A percentile compares a stretch with the other conserved stretches of the same genome.
These are phyloP conservation scores for Lactarius psammicola DNA, from an alignment of 768 basidiomycete genomes.

Conservation along the genomic window DNA sequence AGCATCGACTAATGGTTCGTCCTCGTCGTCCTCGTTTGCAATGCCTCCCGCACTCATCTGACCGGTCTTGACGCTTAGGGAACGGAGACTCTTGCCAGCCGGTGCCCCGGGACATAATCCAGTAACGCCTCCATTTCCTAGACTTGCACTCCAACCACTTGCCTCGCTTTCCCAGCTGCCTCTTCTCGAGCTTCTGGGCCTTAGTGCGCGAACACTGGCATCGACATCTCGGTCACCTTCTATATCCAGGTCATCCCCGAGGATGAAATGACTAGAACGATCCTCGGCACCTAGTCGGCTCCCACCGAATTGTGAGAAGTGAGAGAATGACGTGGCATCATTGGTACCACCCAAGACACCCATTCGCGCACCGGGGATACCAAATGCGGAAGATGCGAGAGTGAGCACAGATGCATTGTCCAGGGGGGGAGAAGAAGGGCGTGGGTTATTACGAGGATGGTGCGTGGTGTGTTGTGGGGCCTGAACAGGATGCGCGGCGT, in stretches of 20 bases:
- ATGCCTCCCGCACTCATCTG: constrained; percentile 46
- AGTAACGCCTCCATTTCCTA: constrained; percentile 49
- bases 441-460: constrained; percentile 94
- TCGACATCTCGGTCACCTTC: constrained; percentile 61
- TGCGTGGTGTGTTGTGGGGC: constrained; percentile 89
- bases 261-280: constrained; percentile 63
- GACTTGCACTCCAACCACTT: constrained; percentile 81
- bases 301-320: constrained; percentile 48
- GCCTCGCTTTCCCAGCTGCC: constrained; percentile 92
- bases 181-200: constrained; percentile 80
- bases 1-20: constrained; percentile 4
- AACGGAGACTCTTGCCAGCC: constrained; percentile 18
- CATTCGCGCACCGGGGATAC: constrained; percentile 55
- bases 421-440: constrained; percentile 84
- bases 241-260: constrained; percentile 43
- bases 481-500: constrained; percentile 50
- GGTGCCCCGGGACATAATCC: constrained; percentile 22
- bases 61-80: constrained; percentile 26
- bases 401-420: constrained; percentile 94
- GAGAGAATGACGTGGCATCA: constrained; percentile 63
- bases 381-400: constrained; percentile 91
- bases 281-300: constrained; percentile 44
- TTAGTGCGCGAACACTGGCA: constrained; percentile 86
- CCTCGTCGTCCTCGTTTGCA: constrained; percentile 34
- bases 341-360: constrained; percentile 34